Evolutionary conservation across 345 rosid genomes (phyloP), one percentile per base, ranked within the genome.

Genomic region (Eucalyptus shirleyi): DNA sequence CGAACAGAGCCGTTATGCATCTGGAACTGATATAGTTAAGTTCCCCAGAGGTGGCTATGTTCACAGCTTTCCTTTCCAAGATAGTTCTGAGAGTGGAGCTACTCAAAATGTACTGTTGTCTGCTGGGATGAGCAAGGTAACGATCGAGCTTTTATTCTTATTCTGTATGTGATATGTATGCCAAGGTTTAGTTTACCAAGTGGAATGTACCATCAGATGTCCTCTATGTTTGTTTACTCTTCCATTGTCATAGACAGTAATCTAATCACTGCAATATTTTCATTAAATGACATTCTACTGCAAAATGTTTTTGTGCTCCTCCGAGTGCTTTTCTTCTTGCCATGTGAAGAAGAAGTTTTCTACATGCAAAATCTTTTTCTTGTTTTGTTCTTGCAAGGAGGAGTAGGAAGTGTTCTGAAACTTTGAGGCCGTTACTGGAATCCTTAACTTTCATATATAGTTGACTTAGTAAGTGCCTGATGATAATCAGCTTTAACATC

Each of bases 31-130:
- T 91, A 96, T 98, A 90, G 97, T 93, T 89, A 94, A 97, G 94
- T 98, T 98, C 93, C 99, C 99, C 12, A 92, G 93, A 56, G 97
- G 97, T 91, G 99, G 99, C 42, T 95, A 93, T 92, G 91, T 95
- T 45, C 99, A 97, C 93, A 94, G 96, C 87, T 98, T 96, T 91
- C 98, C 99, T 90, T 94, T 98, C 90, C 91, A 94, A 90, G 99
- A 98, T 93, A 97, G 96, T 93, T 95, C 99, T 23, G 99, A 98
- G 92, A 96, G 99, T 92, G 99, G 99, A 40, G 99, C 99, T 86
- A 97, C 97, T 86, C 97, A 97, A 91, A 97, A 94, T 93, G 92
- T 96, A 88, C 93, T 96, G 85, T 93, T 91, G 91, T 92, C 92
- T 24, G 45, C 87, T 18, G 69, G 80, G 40, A 42, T 87, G 89